phyloP scores from a whole-genome alignment of 2,329 filamentous ascomycete genomes.

The Xylaria sp. region DNA sequence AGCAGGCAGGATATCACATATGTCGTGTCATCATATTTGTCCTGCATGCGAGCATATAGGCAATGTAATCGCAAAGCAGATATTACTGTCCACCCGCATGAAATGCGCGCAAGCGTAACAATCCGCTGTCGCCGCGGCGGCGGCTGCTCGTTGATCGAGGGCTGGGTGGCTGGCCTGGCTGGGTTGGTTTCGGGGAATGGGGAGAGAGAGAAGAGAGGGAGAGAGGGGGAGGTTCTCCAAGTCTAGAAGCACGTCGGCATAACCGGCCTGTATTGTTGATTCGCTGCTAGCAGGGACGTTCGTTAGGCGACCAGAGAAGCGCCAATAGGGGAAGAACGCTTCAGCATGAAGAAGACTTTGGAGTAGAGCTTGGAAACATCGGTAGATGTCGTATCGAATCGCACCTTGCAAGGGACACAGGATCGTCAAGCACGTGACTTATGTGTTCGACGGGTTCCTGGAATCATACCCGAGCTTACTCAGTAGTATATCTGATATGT shows the following conservation, averaged over 20 bases:
- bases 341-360: slow-evolving; percentile 15
- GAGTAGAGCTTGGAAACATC: slow-evolving; percentile 9
- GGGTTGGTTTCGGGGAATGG: slow-evolving; percentile 2
- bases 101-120: slow-evolving; percentile 30
- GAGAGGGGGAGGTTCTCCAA: background rate
- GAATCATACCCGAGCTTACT: background rate
- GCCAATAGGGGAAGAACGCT: slow-evolving; percentile 3
- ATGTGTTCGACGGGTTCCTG: background rate
- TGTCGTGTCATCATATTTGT: slow-evolving; percentile 29
- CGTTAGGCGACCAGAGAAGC: slow-evolving; percentile 1
- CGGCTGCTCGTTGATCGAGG: slow-evolving; percentile 21
- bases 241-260: slow-evolving; percentile 27
- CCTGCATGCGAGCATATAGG: slow-evolving; percentile 27
- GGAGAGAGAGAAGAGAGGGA: background rate
- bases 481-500: background rate
- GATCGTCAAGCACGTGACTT: slow-evolving; percentile 28
- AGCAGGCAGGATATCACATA: slow-evolving; percentile 17
- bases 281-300: slow-evolving; percentile 16
- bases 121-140: slow-evolving; percentile 29
- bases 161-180: slow-evolving; percentile 4
- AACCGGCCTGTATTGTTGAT: slow-evolving; percentile 19
- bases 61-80: slow-evolving; percentile 6
- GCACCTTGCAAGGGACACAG: slow-evolving; percentile 11
- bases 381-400: slow-evolving; percentile 7
- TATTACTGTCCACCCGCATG: slow-evolving; percentile 27